These are phyloP conservation scores for Borealophlyctis nickersoniae DNA, from an alignment of 192 early-diverging fungal species.

Conservation along the genomic window DNA sequence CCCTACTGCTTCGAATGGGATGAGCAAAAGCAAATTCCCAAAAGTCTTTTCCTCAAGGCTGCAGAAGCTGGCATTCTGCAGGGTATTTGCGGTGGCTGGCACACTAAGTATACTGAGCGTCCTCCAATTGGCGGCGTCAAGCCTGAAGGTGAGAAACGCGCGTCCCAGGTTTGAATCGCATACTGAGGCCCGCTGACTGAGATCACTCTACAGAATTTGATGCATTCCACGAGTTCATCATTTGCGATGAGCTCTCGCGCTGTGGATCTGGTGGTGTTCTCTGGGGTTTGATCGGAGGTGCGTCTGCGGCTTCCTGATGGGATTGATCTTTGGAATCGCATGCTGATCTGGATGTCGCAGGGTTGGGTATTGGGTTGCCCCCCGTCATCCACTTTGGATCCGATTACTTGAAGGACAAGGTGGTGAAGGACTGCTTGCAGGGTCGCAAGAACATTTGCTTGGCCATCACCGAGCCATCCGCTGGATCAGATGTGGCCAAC, in stretches of 20 bases:
- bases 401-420: slow-evolving; percentile 62
- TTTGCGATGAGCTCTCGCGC: slow-evolving; percentile 76
- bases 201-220: slow-evolving; percentile 47
- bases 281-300: slow-evolving; percentile 74
- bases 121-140: slow-evolving; percentile 29
- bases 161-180: slow-evolving; percentile 8
- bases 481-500: slow-evolving; percentile 72
- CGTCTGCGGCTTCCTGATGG: too few relatives aligned
- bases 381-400: slow-evolving; percentile 70
- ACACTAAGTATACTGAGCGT: slow-evolving; percentile 24
- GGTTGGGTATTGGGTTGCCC: slow-evolving; percentile 63
- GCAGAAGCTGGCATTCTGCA: slow-evolving; percentile 71
- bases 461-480: slow-evolving; percentile 74
- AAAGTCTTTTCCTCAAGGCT: slow-evolving; percentile 67
- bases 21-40: slow-evolving; percentile 75
- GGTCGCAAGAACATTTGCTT: slow-evolving; percentile 79
- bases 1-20: slow-evolving; percentile 78
- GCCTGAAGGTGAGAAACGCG: slow-evolving; percentile 28
- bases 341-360: background rate
- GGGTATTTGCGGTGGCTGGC: slow-evolving; percentile 33
- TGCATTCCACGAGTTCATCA: slow-evolving; percentile 69
- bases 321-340: slow-evolving; percentile 8
- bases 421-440: slow-evolving; percentile 61
- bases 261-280: slow-evolving; percentile 77
- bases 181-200: background rate